These are phyloP conservation scores for Fusarium virguliforme DNA, from an alignment of 2,329 filamentous ascomycete species.

Conservation along the genomic window DNA sequence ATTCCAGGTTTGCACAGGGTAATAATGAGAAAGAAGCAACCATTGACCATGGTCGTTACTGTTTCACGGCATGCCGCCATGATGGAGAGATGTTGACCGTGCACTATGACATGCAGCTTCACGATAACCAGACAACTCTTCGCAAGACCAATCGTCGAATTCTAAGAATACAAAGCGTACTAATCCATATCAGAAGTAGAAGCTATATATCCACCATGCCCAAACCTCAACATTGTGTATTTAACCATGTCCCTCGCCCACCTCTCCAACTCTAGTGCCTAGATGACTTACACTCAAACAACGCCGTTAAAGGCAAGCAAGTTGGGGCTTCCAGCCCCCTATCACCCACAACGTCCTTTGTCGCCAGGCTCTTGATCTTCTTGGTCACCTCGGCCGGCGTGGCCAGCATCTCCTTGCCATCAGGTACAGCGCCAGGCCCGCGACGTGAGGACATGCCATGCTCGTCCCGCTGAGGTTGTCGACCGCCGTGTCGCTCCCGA, in stretches of 20 bases:
- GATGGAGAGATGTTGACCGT: background rate
- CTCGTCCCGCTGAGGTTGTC: slow-evolving; percentile 71
- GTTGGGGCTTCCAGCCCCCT: slow-evolving; percentile 60
- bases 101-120: background rate
- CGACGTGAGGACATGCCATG: slow-evolving; percentile 75
- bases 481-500: slow-evolving; percentile 59
- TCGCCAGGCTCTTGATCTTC: slow-evolving; percentile 61
- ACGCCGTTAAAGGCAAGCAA: slow-evolving; percentile 65
- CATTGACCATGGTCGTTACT: background rate
- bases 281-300: background rate
- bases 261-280: background rate
- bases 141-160: background rate
- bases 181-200: background rate
- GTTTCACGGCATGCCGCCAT: slow-evolving; percentile 6
- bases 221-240: background rate
- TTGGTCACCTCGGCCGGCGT: slow-evolving; percentile 62
- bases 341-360: slow-evolving; percentile 57
- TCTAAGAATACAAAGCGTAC: background rate
- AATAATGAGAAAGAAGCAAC: background rate
- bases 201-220: background rate
- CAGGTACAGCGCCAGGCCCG: slow-evolving; percentile 73
- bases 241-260: background rate
- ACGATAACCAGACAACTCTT: background rate
- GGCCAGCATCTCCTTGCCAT: slow-evolving; percentile 51
- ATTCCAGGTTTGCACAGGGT: background rate